Conservation (phyloP, 345 rosid genomes). For the Bruguiera gymnorhiza region DNA sequence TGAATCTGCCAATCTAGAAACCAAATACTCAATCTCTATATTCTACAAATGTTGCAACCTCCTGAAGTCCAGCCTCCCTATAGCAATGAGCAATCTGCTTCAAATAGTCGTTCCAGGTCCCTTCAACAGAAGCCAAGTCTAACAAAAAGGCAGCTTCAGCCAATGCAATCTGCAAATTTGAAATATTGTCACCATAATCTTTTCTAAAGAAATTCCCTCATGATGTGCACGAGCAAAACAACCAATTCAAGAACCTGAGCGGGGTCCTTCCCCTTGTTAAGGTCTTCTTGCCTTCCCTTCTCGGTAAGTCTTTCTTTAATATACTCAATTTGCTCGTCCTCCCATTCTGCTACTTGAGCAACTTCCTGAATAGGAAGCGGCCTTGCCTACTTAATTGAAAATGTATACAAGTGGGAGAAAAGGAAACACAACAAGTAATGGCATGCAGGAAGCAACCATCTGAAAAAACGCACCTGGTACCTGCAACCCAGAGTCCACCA, state of each 20-base stretch:
- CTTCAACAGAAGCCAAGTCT: conserved; percentile 32
- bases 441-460: background rate
- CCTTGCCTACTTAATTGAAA: background rate
- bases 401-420: background rate
- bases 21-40: conserved; percentile 17
- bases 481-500: conserved; percentile 35
- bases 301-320: conserved; percentile 22
- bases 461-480: conserved; percentile 9
- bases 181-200: background rate
- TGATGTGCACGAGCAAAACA: background rate
- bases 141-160: conserved; percentile 26
- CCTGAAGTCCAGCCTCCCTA: conserved; percentile 27
- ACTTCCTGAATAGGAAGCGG: conserved; percentile 16
- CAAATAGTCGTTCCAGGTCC: conserved; percentile 20
- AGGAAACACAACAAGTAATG: background rate
- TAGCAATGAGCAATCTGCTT: conserved; percentile 19
- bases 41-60: conserved; percentile 24
- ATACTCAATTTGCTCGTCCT: conserved; percentile 26
- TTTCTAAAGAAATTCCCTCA: background rate
- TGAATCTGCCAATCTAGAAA: background rate
- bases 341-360: conserved; percentile 26
- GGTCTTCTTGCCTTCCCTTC: conserved; percentile 24
- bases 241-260: conserved; percentile 20
- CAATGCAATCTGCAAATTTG: conserved; percentile 22
- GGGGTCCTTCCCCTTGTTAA: conserved; percentile 27